Evolutionary conservation across 306 rosid genomes (phyloP).

Genomic region (Malus sylvestris): DNA sequence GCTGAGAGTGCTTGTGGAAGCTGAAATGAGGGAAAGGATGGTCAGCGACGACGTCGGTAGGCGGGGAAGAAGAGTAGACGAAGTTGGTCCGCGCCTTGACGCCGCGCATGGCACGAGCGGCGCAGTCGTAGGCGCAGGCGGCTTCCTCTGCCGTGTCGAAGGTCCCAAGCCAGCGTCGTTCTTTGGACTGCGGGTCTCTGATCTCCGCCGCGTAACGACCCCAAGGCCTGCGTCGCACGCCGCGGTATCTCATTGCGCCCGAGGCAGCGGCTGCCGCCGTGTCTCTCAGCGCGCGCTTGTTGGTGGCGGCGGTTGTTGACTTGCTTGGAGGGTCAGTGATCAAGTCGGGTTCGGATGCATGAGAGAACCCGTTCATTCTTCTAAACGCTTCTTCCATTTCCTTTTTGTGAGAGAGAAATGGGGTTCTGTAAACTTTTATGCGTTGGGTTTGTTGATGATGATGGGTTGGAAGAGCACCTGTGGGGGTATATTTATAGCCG

Average conservation of each 20-base stretch:
- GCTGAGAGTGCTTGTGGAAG: slow-evolving; percentile 28
- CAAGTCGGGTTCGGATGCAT: slow-evolving; percentile 12
- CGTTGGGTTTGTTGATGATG: neutral
- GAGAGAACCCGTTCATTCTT: slow-evolving; percentile 37
- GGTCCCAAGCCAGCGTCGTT: slow-evolving; percentile 92
- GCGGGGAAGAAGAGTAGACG: slow-evolving; percentile 42
- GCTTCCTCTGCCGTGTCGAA: slow-evolving; percentile 99
- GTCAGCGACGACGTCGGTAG: slow-evolving; percentile 15
- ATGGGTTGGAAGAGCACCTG: too few species aligned
- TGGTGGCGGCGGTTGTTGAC: neutral
- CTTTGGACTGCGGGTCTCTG: slow-evolving; percentile 83
- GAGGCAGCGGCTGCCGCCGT: neutral
- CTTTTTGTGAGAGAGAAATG: neutral
- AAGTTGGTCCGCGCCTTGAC: slow-evolving; percentile 83
- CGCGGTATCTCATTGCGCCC: slow-evolving; percentile 58
- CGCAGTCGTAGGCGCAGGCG: slow-evolving; percentile 89
- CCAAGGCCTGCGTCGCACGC: slow-evolving; percentile 96
- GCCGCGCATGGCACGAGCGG: slow-evolving; percentile 95
- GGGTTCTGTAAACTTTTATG: neutral
- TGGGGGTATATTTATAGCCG: slow-evolving; percentile 19
- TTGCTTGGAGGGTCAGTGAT: neutral
- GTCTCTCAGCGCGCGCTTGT: slow-evolving; percentile 38
- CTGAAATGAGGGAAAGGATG: slow-evolving; percentile 28
- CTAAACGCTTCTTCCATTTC: slow-evolving; percentile 62
- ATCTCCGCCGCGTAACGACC: slow-evolving; percentile 98